These are phyloP conservation scores for Juglanconis oblonga DNA, from an alignment of 2,329 filamentous ascomycete species.

Conservation along the genomic window DNA sequence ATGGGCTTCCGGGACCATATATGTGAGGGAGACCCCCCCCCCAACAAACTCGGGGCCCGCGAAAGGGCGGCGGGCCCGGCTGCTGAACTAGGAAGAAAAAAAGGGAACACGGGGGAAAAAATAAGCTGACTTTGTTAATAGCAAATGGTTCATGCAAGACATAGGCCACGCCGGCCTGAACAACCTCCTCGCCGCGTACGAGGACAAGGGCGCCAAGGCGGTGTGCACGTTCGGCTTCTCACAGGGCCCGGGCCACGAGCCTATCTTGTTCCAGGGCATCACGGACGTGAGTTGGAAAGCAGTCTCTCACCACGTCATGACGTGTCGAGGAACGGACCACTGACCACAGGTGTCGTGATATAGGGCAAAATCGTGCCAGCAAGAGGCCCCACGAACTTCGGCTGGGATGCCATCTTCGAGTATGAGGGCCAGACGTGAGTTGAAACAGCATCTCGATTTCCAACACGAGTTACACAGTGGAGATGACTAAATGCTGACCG, in stretches of 20 bases:
- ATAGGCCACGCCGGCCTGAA: slow-evolving; percentile 85
- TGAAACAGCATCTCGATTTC: not conserved
- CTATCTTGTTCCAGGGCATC: slow-evolving; percentile 86
- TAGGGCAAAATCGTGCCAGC: slow-evolving; percentile 78
- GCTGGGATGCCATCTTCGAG: slow-evolving; percentile 97
- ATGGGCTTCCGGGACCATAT: slow-evolving; percentile 91
- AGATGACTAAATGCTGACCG: not conserved
- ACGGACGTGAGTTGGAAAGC: slow-evolving; percentile 60
- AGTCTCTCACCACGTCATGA: no score
- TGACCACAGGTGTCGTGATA: not conserved
- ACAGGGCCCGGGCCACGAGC: slow-evolving; percentile 77
- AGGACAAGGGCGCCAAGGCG: slow-evolving; percentile 87
- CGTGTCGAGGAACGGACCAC: not conserved
- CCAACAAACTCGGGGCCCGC: not conserved
- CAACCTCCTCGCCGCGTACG: slow-evolving; percentile 82
- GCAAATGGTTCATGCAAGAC: slow-evolving; percentile 89
- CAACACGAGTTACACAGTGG: not conserved
- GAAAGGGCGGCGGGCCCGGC: no score
- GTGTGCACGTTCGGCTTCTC: slow-evolving; percentile 96
- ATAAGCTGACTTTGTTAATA: slow-evolving; percentile 32
- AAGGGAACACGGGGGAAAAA: no score
- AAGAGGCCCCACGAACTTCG: slow-evolving; percentile 77
- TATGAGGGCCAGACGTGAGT: slow-evolving; percentile 78
- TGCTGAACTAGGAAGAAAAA: no score
- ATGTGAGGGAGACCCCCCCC: slow-evolving; percentile 60